Conservation (phyloP, 75 land plant species). For the Chamaecyparis obtusa region DNA sequence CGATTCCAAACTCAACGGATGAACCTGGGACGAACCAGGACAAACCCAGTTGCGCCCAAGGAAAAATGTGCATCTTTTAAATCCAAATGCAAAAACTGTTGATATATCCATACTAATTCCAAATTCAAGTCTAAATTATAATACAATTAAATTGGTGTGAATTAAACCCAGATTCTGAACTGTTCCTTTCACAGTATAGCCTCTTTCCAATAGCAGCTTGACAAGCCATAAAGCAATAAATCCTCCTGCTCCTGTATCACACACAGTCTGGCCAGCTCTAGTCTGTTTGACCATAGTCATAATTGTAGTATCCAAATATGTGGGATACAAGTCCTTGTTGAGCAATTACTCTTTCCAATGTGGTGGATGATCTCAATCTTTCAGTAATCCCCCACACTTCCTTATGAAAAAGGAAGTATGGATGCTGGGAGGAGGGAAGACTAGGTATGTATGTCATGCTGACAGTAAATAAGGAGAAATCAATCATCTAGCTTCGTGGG, state of each 20-base stretch:
- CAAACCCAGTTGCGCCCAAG: no score
- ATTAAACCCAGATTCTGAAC: slow-evolving; percentile 24
- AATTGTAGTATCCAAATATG: neutral
- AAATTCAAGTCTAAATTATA: neutral
- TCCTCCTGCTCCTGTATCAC: slow-evolving; percentile 38
- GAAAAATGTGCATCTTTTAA: neutral
- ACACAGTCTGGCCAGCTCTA: slow-evolving; percentile 15
- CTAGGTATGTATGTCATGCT: neutral
- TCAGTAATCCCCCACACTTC: neutral
- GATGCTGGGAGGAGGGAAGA: neutral
- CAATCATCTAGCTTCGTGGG: no score
- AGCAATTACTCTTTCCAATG: no score
- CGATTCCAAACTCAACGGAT: no score
- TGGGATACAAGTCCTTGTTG: no score
- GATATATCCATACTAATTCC: neutral
- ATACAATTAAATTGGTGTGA: neutral
- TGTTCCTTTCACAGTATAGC: slow-evolving; percentile 29
- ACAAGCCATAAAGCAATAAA: slow-evolving; percentile 38
- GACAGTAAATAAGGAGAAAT: no score
- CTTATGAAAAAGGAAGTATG: neutral
- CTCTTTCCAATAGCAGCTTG: slow-evolving; percentile 31
- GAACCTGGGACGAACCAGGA: no score
- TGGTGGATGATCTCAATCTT: no score
- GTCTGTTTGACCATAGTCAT: neutral
- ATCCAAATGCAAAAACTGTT: neutral